Conservation (phyloP, 345 rosid species). For the Lepidium africanum region DNA sequence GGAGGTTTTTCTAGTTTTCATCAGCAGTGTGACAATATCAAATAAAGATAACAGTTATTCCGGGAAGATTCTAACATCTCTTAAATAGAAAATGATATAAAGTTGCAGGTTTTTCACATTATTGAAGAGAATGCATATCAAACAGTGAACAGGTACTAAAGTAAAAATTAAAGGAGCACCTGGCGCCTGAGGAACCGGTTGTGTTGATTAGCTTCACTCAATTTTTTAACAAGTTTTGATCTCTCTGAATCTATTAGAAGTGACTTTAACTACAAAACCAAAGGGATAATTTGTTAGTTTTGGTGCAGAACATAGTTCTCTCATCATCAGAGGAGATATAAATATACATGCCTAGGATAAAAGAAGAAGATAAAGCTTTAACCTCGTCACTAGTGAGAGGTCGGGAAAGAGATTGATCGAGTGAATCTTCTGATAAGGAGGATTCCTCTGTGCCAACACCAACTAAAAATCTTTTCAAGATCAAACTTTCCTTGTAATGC, state of each 20-base stretch:
- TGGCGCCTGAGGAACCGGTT: constrained; percentile 76
- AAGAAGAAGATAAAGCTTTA: neutral
- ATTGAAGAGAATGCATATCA: neutral
- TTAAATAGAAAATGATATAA: neutral
- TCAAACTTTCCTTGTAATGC: constrained; percentile 19
- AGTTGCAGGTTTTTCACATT: neutral
- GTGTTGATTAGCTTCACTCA: constrained; percentile 96
- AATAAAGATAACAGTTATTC: neutral
- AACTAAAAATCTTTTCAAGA: constrained; percentile 34
- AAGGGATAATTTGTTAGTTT: neutral
- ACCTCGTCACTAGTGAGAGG: constrained; percentile 60
- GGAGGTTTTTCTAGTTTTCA: neutral
- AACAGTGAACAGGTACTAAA: neutral
- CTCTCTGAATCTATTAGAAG: constrained; percentile 70
- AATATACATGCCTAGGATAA: neutral
- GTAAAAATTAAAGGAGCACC: constrained; percentile 36
- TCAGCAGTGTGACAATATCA: neutral
- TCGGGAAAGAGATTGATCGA: constrained; percentile 33
- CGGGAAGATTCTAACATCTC: neutral
- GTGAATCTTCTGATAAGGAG: constrained; percentile 32
- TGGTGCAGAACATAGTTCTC: neutral
- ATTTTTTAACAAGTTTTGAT: constrained; percentile 51
- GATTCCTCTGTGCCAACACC: constrained; percentile 47
- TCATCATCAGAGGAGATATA: neutral
- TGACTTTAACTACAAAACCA: constrained; percentile 45